phyloP scores from a whole-genome alignment of 805 yeast species.

The Starmerella etchellsii region DNA sequence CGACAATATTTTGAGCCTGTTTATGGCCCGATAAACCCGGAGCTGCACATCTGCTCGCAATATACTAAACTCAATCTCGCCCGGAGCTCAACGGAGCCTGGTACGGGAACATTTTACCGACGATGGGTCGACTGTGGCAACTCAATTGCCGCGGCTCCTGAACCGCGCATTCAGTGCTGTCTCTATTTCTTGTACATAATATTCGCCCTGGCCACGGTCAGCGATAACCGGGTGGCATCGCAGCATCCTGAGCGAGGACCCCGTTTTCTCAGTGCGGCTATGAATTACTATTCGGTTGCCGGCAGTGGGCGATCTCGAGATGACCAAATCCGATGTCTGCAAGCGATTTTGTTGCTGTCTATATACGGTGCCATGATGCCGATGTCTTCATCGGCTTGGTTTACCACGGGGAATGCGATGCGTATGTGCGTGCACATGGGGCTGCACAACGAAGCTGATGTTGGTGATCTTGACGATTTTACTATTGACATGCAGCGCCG shows the following conservation, averaged over 20 bases:
- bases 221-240: slow-evolving; percentile 46
- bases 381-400: slow-evolving; percentile 87
- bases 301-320: slow-evolving; percentile 11
- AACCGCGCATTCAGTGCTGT: slow-evolving; percentile 17
- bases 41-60: slow-evolving; percentile 36
- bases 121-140: slow-evolving; percentile 14
- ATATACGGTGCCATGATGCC: slow-evolving; percentile 78
- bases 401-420: slow-evolving; percentile 65
- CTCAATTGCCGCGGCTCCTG: slow-evolving; percentile 13
- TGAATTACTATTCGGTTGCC: slow-evolving; percentile 33
- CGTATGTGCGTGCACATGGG: slow-evolving; percentile 76
- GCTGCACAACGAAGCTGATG: slow-evolving; percentile 48
- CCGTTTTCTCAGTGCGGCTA: slow-evolving; percentile 50
- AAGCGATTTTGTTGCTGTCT: slow-evolving; percentile 56
- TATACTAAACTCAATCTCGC: slow-evolving; percentile 9
- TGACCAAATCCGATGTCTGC: slow-evolving; percentile 58
- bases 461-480: slow-evolving; percentile 34
- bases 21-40: slow-evolving; percentile 52
- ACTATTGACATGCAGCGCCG: slow-evolving; percentile 58
- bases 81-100: slow-evolving; percentile 14
- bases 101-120: slow-evolving; percentile 16
- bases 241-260: slow-evolving; percentile 33
- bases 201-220: slow-evolving; percentile 71
- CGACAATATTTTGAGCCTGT: slow-evolving; percentile 58
- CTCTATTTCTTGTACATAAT: slow-evolving; percentile 61